Conservation (phyloP, 2,329 filamentous ascomycete species). For the Pseudogymnoascus sp. region DNA sequence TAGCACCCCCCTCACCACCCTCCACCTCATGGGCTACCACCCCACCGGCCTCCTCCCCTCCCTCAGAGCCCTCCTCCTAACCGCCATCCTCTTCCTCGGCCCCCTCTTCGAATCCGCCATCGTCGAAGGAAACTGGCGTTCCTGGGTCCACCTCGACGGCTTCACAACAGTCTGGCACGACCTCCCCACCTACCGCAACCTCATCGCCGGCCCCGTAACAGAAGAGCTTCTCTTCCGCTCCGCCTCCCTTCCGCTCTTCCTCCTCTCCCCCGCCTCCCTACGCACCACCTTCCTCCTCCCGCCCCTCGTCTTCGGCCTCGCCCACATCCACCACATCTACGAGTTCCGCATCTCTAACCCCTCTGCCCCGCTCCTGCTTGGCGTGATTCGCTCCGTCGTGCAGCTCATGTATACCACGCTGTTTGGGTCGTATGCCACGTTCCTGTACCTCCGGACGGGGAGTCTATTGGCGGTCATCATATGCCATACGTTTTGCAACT, state of each 20-base stretch:
- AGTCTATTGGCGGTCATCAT: slow-evolving; percentile 67
- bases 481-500: slow-evolving; percentile 87
- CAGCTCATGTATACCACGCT: slow-evolving; percentile 87
- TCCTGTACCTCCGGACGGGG: slow-evolving; percentile 77
- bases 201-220: slow-evolving; percentile 76
- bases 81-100: slow-evolving; percentile 70
- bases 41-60: slow-evolving; percentile 62
- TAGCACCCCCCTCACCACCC: slow-evolving; percentile 42
- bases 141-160: slow-evolving; percentile 51
- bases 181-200: slow-evolving; percentile 80
- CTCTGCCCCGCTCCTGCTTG: slow-evolving; percentile 52
- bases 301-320: slow-evolving; percentile 84
- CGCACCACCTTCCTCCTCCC: slow-evolving; percentile 65
- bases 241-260: slow-evolving; percentile 71
- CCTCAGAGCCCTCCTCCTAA: slow-evolving; percentile 57
- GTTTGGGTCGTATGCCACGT: slow-evolving; percentile 90
- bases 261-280: slow-evolving; percentile 48
- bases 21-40: slow-evolving; percentile 74
- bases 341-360: slow-evolving; percentile 82
- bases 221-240: slow-evolving; percentile 94
- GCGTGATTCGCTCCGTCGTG: slow-evolving; percentile 64
- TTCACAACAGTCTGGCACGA: slow-evolving; percentile 55
- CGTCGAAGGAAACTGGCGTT: slow-evolving; percentile 61
- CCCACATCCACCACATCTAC: slow-evolving; percentile 92
- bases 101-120: slow-evolving; percentile 75